Base-by-base conservation (phyloP, 345 rosid species). In the Chamaenerion angustifolium region DNA sequence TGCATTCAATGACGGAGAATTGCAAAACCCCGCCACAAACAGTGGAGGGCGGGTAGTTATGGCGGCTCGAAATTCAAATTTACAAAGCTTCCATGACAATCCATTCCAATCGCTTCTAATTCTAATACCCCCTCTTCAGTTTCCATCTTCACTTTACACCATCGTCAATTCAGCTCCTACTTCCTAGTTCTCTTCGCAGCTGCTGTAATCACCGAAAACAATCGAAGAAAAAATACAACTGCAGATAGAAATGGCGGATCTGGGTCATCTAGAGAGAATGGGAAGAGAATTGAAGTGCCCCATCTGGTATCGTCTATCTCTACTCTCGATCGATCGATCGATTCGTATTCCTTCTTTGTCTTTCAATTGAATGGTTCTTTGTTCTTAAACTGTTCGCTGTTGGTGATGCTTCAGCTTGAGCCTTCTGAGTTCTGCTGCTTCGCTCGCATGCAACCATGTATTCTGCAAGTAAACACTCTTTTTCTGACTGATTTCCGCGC, bases 251-350 rank as follows among this genome's bases (percentile, higher is more conserved):
- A 87, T 92, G 98, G 87, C 58, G 51, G 93, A 81, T 55, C 67
- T 62, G 42, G 66, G 48, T 52, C 80, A 83, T 48, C 72, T 92
- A 40, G 95, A 87, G 79, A 87, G 57, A 68, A 78, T 92, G 98
- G 95, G 96, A 63, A 68, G 85, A 60, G 98, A 86, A 66, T 85
- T 87, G 72, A 82, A 87, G 63, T 92, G 96, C 68, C 96, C 98
- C 2, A 82, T 86, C 62, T 83, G 96, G 98, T 90, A 76, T 51
- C 9, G 37, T 8, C 37, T 8, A 4, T 31, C 37, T 31, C 37
- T 31, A 31, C 37, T 7, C 5, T 31, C 37, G 3, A 4, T 31
- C 7, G 2, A 23, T 23, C 25, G 4, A 31, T 31, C 25, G 25
- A 31, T 8, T 31, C 5, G 10, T 31, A 31, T 31, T 31, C 8